Evolutionary conservation across 2,329 filamentous ascomycete genomes (phyloP).

Genomic region (Talaromyces piceae): DNA sequence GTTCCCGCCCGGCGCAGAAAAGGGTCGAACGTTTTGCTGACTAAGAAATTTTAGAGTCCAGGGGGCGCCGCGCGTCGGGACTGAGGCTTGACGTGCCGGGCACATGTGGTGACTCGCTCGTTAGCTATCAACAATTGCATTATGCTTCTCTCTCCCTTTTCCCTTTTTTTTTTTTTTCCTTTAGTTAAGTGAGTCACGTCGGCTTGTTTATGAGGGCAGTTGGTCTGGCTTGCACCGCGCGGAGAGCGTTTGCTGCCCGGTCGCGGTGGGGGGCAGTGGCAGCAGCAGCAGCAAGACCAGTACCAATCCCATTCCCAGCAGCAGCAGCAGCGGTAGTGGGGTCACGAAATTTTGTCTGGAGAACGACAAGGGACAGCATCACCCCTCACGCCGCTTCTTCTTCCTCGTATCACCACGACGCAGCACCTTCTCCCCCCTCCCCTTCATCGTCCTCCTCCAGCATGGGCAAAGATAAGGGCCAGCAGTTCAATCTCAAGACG

Average conservation of each 20-base stretch:
- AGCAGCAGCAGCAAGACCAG: too few species aligned
- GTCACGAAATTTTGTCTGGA: conserved; percentile 10
- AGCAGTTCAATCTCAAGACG: conserved; percentile 71
- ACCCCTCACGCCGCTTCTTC: conserved; percentile 11
- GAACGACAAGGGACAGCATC: conserved; percentile 5
- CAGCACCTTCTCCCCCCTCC: conserved; percentile 9
- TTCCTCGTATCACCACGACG: conserved; percentile 7
- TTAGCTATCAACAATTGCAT: too few species aligned
- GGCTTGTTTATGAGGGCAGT: conserved; percentile 24
- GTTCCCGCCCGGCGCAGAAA: background rate
- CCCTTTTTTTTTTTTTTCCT: background rate
- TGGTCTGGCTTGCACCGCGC: conserved; percentile 20
- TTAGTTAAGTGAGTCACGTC: too few species aligned
- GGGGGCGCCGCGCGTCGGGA: background rate
- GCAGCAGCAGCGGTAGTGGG: conserved; percentile 3
- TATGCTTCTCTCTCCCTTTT: background rate
- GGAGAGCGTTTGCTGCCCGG: conserved; percentile 19
- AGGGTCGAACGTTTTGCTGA: too few species aligned
- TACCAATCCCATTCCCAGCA: too few species aligned
- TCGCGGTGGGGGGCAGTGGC: conserved; percentile 13
- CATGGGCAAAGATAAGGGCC: conserved; percentile 22
- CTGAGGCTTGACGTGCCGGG: background rate
- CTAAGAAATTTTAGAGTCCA: too few species aligned
- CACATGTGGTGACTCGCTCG: background rate
- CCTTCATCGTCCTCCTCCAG: conserved; percentile 4